A percentile compares a stretch with the other conserved stretches of the same genome.
Evolutionary conservation across 345 rosid genomes (phyloP).

Genomic region (Camelina laxa): DNA sequence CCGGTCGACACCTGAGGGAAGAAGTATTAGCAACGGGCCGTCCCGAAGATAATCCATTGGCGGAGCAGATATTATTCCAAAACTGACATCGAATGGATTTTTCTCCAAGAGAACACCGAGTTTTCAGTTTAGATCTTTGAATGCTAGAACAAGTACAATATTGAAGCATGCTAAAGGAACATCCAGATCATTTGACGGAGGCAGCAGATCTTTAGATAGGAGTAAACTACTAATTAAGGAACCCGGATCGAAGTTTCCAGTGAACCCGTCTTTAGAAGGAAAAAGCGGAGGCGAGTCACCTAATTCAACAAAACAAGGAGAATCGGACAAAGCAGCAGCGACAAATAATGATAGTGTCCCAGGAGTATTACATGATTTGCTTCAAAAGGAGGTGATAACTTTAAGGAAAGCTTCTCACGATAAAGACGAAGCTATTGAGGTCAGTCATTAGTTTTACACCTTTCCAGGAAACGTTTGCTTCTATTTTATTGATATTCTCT

Average conservation of each 20-base stretch:
- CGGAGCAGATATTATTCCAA: constrained; percentile 84
- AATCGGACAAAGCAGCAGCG: constrained; percentile 45
- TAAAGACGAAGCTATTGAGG: constrained; percentile 99
- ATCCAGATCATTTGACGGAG: constrained; percentile 98
- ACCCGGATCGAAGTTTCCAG: constrained; percentile 57
- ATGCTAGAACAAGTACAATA: constrained; percentile 58
- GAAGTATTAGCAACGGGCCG: constrained; percentile 85
- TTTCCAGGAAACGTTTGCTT: not conserved
- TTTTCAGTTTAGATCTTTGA: constrained; percentile 72
- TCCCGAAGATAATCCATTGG: constrained; percentile 97
- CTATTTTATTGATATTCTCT: not conserved
- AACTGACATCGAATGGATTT: constrained; percentile 85
- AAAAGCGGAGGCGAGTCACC: constrained; percentile 57
- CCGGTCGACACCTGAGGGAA: constrained; percentile 66
- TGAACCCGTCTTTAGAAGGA: constrained; percentile 72
- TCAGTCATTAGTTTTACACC: constrained; percentile 38
- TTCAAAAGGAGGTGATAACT: constrained; percentile 87
- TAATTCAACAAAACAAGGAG: constrained; percentile 37
- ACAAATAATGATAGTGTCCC: constrained; percentile 65
- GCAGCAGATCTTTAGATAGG: constrained; percentile 90
- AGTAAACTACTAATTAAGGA: constrained; percentile 69
- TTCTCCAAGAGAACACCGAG: constrained; percentile 76
- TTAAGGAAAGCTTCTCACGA: constrained; percentile 92
- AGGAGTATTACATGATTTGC: constrained; percentile 82
- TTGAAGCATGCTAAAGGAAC: constrained; percentile 97